A percentile compares a stretch with the other conserved stretches of the same genome.
Evolutionary conservation across 306 rosid genomes (phyloP).

Genomic region (Cucurbita ficifolia): DNA sequence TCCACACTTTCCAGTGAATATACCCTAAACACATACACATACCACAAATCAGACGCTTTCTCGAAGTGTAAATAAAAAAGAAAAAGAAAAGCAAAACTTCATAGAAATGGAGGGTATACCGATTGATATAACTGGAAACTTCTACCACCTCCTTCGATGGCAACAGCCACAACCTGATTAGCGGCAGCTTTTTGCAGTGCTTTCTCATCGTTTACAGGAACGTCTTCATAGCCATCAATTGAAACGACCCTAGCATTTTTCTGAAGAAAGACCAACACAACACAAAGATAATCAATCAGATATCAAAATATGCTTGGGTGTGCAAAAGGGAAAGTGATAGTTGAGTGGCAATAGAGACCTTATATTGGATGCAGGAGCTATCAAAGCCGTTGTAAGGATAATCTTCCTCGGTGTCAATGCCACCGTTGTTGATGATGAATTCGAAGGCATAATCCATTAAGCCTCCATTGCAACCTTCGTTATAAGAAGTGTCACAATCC

Average conservation of each 20-base stretch:
- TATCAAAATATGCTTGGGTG: background rate
- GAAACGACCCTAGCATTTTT: constrained; percentile 63
- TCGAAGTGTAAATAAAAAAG: background rate
- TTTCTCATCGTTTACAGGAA: constrained; percentile 38
- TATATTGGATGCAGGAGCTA: constrained; percentile 34
- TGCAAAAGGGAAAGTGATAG: background rate
- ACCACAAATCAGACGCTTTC: background rate
- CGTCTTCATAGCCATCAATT: constrained; percentile 55
- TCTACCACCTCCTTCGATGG: constrained; percentile 80
- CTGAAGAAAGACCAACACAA: constrained; percentile 20
- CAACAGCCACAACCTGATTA: constrained; percentile 62
- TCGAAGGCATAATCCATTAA: constrained; percentile 63
- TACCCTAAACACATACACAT: constrained; percentile 32
- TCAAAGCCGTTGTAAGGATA: constrained; percentile 54
- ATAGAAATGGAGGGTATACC: constrained; percentile 22
- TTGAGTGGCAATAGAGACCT: constrained; percentile 5
- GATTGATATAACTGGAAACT: constrained; percentile 66
- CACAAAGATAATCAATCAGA: background rate
- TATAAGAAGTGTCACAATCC: constrained; percentile 57
- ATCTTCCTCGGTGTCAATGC: constrained; percentile 71
- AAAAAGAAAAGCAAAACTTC: background rate
- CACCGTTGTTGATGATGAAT: constrained; percentile 70
- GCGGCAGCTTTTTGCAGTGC: constrained; percentile 67
- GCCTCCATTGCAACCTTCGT: constrained; percentile 78
- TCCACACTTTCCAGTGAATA: constrained; percentile 67